phyloP scores from a whole-genome alignment of 1,284 basidiomycete genomes.

The Malassezia cuniculi region DNA sequence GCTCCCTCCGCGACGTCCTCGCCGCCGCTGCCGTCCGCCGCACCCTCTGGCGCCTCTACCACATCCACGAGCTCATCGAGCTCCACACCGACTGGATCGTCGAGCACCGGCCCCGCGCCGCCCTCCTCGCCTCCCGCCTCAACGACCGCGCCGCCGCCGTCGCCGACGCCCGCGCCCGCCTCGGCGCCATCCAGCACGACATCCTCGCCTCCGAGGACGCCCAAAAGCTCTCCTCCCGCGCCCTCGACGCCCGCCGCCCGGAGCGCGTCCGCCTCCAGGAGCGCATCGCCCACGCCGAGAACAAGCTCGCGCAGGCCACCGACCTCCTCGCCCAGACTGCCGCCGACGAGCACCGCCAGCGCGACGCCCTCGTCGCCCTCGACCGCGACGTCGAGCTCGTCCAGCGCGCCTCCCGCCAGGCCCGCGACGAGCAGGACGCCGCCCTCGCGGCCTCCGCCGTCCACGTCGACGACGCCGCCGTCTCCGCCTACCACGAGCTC shows the following conservation, averaged over 20 bases:
- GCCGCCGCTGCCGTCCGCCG: conserved; percentile 69
- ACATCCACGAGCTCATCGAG: conserved; percentile 56
- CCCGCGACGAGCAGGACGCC: conserved; percentile 60
- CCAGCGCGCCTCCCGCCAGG: conserved; percentile 24
- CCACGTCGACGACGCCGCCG: conserved; percentile 65
- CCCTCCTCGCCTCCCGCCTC: conserved; percentile 64
- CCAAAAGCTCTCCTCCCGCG: conserved; percentile 20
- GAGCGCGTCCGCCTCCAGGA: conserved; percentile 55
- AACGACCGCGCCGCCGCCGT: conserved; percentile 72
- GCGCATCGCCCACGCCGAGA: conserved; percentile 69
- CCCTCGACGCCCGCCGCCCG: conserved; percentile 24
- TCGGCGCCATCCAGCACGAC: conserved; percentile 24
- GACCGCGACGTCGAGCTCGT: conserved; percentile 62
- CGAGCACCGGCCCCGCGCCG: conserved; percentile 50
- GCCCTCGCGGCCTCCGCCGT: conserved; percentile 59
- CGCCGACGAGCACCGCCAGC: conserved; percentile 58
- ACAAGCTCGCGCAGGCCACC: conserved; percentile 62
- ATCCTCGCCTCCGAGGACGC: conserved; percentile 22
- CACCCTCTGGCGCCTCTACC: conserved; percentile 75
- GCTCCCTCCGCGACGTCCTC: conserved; percentile 59
- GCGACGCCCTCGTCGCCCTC: conserved; percentile 54
- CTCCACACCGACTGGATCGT: conserved; percentile 28
- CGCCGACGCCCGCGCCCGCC: conserved; percentile 25
- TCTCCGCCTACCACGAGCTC: conserved; percentile 65
- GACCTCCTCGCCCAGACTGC: conserved; percentile 56